A percentile compares a stretch with the other conserved stretches of the same genome.
Evolutionary conservation across 2,329 filamentous ascomycete species (phyloP).

Genomic region (Phaeomoniella chlamydospora): DNA sequence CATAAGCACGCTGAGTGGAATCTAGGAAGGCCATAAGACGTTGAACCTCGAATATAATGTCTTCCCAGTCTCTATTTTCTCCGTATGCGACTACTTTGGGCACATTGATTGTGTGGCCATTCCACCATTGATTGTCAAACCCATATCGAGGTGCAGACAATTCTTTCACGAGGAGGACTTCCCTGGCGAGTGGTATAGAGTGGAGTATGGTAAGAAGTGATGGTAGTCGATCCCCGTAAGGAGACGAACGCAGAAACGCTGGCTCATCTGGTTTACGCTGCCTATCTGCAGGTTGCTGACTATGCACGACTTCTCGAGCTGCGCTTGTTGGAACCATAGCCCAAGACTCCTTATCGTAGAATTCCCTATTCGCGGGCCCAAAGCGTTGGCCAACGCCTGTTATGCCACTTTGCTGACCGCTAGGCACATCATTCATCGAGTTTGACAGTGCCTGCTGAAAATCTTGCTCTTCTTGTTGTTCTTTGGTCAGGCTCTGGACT

Average conservation of each 20-base stretch:
- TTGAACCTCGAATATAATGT: constrained; percentile 42
- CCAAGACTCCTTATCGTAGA: constrained; percentile 41
- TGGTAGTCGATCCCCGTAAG: constrained; percentile 38
- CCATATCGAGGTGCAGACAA: constrained; percentile 36
- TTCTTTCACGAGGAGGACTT: constrained; percentile 37
- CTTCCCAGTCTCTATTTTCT: constrained; percentile 21
- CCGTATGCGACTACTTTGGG: constrained; percentile 27
- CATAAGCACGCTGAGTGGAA: constrained; percentile 42
- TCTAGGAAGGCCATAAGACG: constrained; percentile 48
- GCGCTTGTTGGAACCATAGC: constrained; percentile 34
- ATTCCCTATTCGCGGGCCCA: constrained; percentile 37
- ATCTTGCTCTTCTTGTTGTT: constrained; percentile 28
- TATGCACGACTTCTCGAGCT: constrained; percentile 37
- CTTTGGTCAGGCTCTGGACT: constrained; percentile 20
- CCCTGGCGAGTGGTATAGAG: constrained; percentile 42
- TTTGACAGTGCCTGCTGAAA: constrained; percentile 30
- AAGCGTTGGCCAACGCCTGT: constrained; percentile 29
- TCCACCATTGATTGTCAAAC: constrained; percentile 47
- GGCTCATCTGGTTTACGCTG: constrained; percentile 34
- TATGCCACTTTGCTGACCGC: constrained; percentile 42
- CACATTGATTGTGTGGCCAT: constrained; percentile 35
- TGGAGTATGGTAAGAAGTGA: constrained; percentile 48
- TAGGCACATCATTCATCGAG: constrained; percentile 25
- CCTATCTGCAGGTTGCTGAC: constrained; percentile 35
- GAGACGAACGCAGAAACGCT: constrained; percentile 41